A percentile compares a stretch with the other conserved stretches of the same genome.
These are phyloP conservation scores for Solanum bukasovii DNA, from an alignment of 257 asterid genomes.

Conservation along the genomic window DNA sequence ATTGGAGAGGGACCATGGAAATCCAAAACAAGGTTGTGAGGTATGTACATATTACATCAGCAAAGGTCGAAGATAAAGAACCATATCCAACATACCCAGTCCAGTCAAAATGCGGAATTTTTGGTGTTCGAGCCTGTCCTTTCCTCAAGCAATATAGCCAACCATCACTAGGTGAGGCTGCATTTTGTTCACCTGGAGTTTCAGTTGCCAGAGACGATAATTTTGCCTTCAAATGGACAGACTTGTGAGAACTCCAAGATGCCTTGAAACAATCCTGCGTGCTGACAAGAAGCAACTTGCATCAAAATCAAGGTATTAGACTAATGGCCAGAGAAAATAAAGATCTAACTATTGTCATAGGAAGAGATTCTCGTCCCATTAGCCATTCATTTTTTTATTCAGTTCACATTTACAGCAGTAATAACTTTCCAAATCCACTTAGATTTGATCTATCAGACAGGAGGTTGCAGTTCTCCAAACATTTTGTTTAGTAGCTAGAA, in stretches of 20 bases:
- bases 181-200: constrained; percentile 30
- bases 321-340: not conserved
- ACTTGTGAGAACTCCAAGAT: constrained; percentile 89
- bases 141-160: constrained; percentile 89
- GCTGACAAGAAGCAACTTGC: constrained; percentile 23
- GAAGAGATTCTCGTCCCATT: not conserved
- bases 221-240: constrained; percentile 70
- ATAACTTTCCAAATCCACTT: not conserved
- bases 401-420: not conserved
- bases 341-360: not conserved
- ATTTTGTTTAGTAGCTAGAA: not conserved
- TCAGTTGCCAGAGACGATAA: constrained; percentile 33
- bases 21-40: not conserved
- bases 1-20: not conserved
- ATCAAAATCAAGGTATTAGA: constrained; percentile 1
- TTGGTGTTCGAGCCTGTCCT: constrained; percentile 72
- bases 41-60: not conserved
- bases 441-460: not conserved
- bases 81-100: constrained; percentile 46
- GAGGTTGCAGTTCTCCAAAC: not conserved
- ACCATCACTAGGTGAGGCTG: constrained; percentile 36
- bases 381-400: not conserved
- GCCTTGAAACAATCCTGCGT: constrained; percentile 96
- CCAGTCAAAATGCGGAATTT: constrained; percentile 86
- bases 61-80: not conserved